Base-by-base conservation (phyloP, 768 basidiomycete genomes). In the Lactarius psammicola region DNA sequence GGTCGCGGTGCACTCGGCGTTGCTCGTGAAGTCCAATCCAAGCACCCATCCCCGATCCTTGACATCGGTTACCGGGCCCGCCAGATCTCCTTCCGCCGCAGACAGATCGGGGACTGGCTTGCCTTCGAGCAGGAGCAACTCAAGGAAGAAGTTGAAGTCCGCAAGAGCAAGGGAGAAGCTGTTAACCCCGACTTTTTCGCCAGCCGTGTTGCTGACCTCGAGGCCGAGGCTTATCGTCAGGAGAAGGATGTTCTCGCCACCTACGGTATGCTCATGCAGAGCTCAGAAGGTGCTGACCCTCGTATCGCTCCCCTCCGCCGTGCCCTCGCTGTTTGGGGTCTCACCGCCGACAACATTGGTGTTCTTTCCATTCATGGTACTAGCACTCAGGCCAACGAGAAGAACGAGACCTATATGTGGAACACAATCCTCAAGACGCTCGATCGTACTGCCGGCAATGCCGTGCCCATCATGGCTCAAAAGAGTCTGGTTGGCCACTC, bases 351-450 rank as follows among this genome's bases (percentile, higher is more conserved):
- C 74, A 94, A 97, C 68, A 85, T 98, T 68, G 95, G 90, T 67
- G 89, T 94, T 34, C 80, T 94, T 63, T 94, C 92, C 15, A 93
- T 94, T 64, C 92, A 94, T 67, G 92, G 92, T 30, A 94, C 92
- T 11, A 93, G 92, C 73, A 94, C 92, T 1, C 85, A 81, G 66
- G 92, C 92, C 17, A 94, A 94, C 71, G 97, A 99, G 82, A 91
- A 94, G 80, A 99, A 99, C 75, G 97, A 99, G 82, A 94, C 94
- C 1, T 87, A 87, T 69, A 95, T 98, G 63, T 98, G 96, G 92
- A 95, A 98, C 76, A 88, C 94, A 66, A 88, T 97, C 74, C 90
- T 99, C 78, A 86, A 84, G n/a, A 84, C 86, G 51, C 88, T 98
- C 69, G 86, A 87, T 46, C 93, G 97, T 68, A 92, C 94, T 8